phyloP scores from a whole-genome alignment of 495 filamentous ascomycete genomes.

The Friedmanniomyces endolithicus region DNA sequence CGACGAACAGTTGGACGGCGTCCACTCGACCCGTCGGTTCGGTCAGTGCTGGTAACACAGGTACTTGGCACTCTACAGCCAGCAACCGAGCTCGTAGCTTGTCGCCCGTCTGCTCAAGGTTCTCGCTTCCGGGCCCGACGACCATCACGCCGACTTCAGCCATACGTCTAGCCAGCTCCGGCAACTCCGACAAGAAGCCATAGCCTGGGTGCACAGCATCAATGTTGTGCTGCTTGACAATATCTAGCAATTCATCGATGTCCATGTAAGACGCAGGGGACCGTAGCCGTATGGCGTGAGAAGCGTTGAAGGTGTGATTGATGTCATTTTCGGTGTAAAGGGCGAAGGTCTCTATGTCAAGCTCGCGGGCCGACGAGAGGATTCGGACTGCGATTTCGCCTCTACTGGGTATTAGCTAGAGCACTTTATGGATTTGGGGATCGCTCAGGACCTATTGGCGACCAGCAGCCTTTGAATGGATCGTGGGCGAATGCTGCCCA shows the following conservation, averaged over 20 bases:
- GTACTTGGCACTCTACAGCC: constrained; percentile 42
- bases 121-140: constrained; percentile 43
- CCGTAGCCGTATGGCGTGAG: constrained; percentile 37
- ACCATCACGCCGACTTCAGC: constrained; percentile 40
- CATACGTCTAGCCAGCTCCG: constrained; percentile 42
- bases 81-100: constrained; percentile 46
- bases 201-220: constrained; percentile 51
- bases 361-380: constrained; percentile 43
- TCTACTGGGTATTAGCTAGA: constrained; percentile 24
- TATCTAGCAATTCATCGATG: constrained; percentile 34
- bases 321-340: constrained; percentile 43
- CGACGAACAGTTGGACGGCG: constrained; percentile 35
- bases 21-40: constrained; percentile 32
- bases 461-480: constrained; percentile 43
- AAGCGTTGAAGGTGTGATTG: constrained; percentile 39
- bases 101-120: constrained; percentile 41
- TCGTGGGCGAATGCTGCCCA: constrained; percentile 3
- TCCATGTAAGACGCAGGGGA: constrained; percentile 42
- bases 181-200: constrained; percentile 49
- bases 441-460: constrained; percentile 40
- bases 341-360: constrained; percentile 41
- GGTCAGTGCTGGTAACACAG: constrained; percentile 40
- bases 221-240: constrained; percentile 39
- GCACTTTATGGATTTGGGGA: not conserved
- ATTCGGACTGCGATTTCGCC: constrained; percentile 52